Evolutionary conservation across 164 flowering plant genomes (phyloP).

Genomic region (Macadamia integrifolia): DNA sequence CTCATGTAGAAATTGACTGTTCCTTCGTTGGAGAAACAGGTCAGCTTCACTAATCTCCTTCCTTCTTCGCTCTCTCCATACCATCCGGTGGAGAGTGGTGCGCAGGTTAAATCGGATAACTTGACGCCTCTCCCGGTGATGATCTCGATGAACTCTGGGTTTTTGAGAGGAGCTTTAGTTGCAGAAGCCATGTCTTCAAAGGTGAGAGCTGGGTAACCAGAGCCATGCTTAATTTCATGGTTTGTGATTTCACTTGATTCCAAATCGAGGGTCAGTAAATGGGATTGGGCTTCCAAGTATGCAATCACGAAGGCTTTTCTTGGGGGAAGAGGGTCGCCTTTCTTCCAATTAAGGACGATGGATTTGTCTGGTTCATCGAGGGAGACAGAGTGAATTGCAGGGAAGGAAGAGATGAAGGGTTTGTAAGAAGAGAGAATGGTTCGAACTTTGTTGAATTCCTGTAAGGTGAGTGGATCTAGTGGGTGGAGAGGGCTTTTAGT

Average conservation of each 20-base stretch:
- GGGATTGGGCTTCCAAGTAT: constrained; percentile 22
- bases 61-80: constrained; percentile 48
- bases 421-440: constrained; percentile 27
- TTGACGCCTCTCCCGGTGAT: constrained; percentile 30
- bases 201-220: constrained; percentile 40
- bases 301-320: constrained; percentile 56
- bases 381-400: constrained; percentile 33
- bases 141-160: constrained; percentile 25
- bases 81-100: constrained; percentile 45
- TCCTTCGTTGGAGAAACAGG: constrained; percentile 41
- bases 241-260: constrained; percentile 18
- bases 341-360: constrained; percentile 43
- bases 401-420: constrained; percentile 21
- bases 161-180: constrained; percentile 7
- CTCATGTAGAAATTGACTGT: constrained; percentile 67
- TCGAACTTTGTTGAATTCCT: constrained; percentile 37
- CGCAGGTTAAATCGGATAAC: constrained; percentile 26
- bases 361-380: constrained; percentile 63
- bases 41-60: constrained; percentile 43
- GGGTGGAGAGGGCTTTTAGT: constrained; percentile 42
- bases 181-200: constrained; percentile 27
- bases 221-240: constrained; percentile 10
- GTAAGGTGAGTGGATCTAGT: constrained; percentile 56
- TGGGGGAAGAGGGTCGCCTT: constrained; percentile 47
- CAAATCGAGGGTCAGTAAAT: constrained; percentile 45